Percentiles rank a stretch among this genome's conserved stretches.
phyloP scores from a whole-genome alignment of 495 filamentous ascomycete genomes.

The Hypoxylon fuscum region DNA sequence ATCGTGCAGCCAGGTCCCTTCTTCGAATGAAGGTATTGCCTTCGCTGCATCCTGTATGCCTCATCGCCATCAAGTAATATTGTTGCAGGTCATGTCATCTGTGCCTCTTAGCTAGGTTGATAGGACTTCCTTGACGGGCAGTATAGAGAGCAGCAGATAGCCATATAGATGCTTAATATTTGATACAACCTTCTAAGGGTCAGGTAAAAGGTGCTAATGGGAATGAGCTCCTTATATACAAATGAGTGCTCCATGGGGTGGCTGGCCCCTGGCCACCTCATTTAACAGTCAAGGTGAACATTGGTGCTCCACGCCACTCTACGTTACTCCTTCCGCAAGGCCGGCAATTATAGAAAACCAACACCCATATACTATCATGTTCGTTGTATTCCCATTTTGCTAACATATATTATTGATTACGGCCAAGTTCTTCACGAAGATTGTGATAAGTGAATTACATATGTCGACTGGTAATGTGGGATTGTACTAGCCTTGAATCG shows the following conservation, averaged over 20 bases:
- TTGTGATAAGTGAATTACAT: not conserved
- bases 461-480: not conserved
- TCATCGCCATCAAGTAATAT: constrained; percentile 21
- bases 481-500: not conserved
- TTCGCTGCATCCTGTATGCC: constrained; percentile 18
- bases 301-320: not conserved
- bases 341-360: not conserved
- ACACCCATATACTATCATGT: not conserved
- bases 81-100: constrained; percentile 15
- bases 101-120: constrained; percentile 18
- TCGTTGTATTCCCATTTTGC: not conserved
- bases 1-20: constrained; percentile 30
- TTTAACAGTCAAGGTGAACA: not conserved
- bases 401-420: not conserved
- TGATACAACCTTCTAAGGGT: too few species aligned
- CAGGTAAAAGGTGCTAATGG: not conserved
- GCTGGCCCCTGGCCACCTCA: not conserved
- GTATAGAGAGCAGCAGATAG: constrained; percentile 13
- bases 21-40: constrained; percentile 12
- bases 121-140: constrained; percentile 10
- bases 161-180: not conserved
- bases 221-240: not conserved
- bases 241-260: not conserved
- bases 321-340: not conserved
- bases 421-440: not conserved